Evolutionary conservation across 345 rosid species (phyloP), one percentile per base, ranked within the genome.

Genomic region (Draba incana): DNA sequence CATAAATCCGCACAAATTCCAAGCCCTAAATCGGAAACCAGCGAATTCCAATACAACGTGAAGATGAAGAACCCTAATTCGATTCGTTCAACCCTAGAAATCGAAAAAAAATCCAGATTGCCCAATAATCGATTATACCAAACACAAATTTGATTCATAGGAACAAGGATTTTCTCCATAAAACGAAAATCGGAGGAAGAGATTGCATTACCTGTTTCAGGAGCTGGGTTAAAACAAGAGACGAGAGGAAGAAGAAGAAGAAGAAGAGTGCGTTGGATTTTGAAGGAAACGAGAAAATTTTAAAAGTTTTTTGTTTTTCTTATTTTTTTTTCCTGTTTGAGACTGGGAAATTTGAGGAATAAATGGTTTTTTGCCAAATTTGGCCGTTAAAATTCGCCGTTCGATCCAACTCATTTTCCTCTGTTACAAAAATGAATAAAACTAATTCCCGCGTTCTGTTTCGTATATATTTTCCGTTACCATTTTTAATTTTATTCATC

Each of bases 371-470:
- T 58, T 73, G 77, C 72, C 77, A 66, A 73, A 66, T 50, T 31
- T 73, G 72, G 77, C 47, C 42, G 67, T 49, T 50, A 33, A 37
- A 72, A 64, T 64, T 65, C 66, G 65, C 53, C 70, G 10, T 57
- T 66, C 39, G 48, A 57, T 57, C 62, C 77, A 73, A 66, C 77
- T 66, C 77, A 74, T 74, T 16, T 13, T 45, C 62, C 39, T 58
- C 67, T 42, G 59, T 72, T 35, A 23, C 31, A 12, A 15, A 20
- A 0, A 35, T 3, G 1, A 9, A 2, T 12, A 7, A 4, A 30
- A 71, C 39, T 46, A 42, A 44, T 66, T 74, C 72, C 77, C 77
- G 77, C 77, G 56, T 74, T 66, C 49, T 52, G 77, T 74, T 66
- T 52, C 58, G 20, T 20, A 0, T 52, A 27, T 35, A 5, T 66